Evolutionary conservation across 2,329 filamentous ascomycete species (phyloP), one percentile per base, ranked within the genome.

Genomic region (Diplodia scrobiculata): DNA sequence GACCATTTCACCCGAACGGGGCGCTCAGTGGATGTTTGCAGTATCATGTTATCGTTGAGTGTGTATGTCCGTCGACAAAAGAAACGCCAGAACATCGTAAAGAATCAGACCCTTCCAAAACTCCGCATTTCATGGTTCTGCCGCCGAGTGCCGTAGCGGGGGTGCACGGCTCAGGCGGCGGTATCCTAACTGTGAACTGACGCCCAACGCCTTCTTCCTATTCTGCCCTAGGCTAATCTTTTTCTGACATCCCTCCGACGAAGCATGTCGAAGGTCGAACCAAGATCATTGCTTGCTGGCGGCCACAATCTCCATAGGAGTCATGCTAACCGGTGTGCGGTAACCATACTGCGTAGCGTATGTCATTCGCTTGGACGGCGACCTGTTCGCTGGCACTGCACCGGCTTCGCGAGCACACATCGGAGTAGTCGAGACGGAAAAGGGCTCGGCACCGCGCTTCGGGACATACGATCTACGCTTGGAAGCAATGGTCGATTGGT

Each of bases 151-250:
- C 58, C 45, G 48, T 62, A 19, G 58, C 58, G 58, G 45, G 58
- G 27, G 58, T 47, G 58, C 58, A 62, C 45, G 58, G 58, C 45
- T 45, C 58, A 62, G 58, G 58, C 58, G 19, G 58, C 29, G 58
- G 58, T 38, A 19, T 62, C 45, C 29, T 27, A 38, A 60, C 38
- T 27, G 25, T 27, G 25, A 32, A 17, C n/a, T 27, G 25, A 36
- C 41, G 25, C n/a, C 29, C 34, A 32, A 50, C 48, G 7, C n/a
- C n/a, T 19, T 32, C 59, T 25, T 25, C 25, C 25, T 25, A 2
- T 25, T 25, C 38, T 11, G 21, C 6, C 19, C 59, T 41, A 36
- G 38, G 25, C 21, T 25, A 19, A 58, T 9, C 19, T 45, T 19
- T 41, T 27, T 14, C 36, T 41, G 25, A n/a, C 10, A n/a, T 48